These are phyloP conservation scores for Fusarium sp. DNA, from an alignment of 2,329 filamentous ascomycete genomes.

Conservation along the genomic window DNA sequence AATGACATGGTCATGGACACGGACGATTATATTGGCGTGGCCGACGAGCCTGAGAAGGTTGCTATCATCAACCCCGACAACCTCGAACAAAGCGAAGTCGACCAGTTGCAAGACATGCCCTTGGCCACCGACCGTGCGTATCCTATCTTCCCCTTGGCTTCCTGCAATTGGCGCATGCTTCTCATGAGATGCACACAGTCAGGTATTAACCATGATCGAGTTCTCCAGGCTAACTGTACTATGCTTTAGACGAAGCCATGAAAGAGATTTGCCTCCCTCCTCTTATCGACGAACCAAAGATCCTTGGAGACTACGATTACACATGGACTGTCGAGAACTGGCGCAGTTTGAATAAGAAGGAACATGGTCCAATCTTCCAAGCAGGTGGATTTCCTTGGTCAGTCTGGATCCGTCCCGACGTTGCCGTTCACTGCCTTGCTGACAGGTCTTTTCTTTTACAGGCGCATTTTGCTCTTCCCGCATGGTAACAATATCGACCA, in stretches of 20 bases:
- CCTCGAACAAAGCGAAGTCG: conserved; percentile 59
- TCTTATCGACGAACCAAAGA: conserved; percentile 79
- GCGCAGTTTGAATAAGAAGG: conserved; percentile 79
- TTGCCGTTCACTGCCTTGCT: conserved; percentile 35
- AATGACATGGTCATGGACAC: conserved; percentile 69
- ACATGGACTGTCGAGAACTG: conserved; percentile 93
- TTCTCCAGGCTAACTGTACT: conserved; percentile 36
- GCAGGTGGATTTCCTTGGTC: conserved; percentile 90
- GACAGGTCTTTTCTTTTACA: conserved; percentile 52
- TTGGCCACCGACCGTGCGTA: conserved; percentile 67
- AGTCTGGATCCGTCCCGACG: conserved; percentile 44
- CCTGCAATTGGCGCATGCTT: conserved; percentile 7
- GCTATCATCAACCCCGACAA: conserved; percentile 67
- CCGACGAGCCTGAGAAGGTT: conserved; percentile 62
- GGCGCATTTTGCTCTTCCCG: conserved; percentile 95
- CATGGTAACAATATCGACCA: conserved; percentile 94
- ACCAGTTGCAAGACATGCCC: conserved; percentile 61
- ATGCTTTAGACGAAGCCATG: conserved; percentile 79
- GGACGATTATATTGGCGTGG: conserved; percentile 65
- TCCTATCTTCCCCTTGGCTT: conserved; percentile 7
- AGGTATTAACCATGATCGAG: neutral
- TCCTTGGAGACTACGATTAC: conserved; percentile 77
- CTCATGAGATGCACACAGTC: neutral
- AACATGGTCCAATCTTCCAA: conserved; percentile 89
- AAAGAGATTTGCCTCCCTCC: conserved; percentile 81